Conservation (phyloP, 768 basidiomycete genomes). For the Termitomyces sp. region DNA sequence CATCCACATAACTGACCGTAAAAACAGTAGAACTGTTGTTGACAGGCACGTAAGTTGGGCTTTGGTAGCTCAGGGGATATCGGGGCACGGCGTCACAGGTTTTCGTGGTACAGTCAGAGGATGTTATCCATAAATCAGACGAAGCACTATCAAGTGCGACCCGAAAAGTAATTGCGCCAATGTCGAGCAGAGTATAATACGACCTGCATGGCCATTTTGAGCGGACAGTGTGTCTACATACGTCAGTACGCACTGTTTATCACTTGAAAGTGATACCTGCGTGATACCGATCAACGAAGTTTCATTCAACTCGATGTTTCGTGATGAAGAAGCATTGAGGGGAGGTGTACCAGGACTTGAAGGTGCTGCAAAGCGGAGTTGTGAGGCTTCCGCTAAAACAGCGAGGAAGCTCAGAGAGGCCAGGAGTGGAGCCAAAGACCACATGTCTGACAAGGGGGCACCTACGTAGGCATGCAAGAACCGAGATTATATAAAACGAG, state of each 20-base stretch:
- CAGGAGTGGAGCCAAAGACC: slow-evolving; percentile 10
- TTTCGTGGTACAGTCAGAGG: slow-evolving; percentile 54
- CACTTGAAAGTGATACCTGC: slow-evolving; percentile 37
- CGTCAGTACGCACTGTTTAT: slow-evolving; percentile 34
- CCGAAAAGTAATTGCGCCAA: slow-evolving; percentile 62
- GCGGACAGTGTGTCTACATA: slow-evolving; percentile 2
- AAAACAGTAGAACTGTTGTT: slow-evolving; percentile 60
- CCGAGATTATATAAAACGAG: neutral
- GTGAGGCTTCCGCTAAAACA: slow-evolving; percentile 14
- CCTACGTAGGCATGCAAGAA: slow-evolving; percentile 13
- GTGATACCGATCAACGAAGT: slow-evolving; percentile 35
- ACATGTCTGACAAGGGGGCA: slow-evolving; percentile 6
- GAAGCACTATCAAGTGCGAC: slow-evolving; percentile 74
- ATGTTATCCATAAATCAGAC: slow-evolving; percentile 65
- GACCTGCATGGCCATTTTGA: slow-evolving; percentile 38
- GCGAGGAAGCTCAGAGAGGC: slow-evolving; percentile 5
- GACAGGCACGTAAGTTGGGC: slow-evolving; percentile 58
- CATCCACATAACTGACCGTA: slow-evolving; percentile 59
- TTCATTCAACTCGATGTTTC: slow-evolving; percentile 22
- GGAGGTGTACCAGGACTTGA: slow-evolving; percentile 26
- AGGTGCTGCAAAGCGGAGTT: slow-evolving; percentile 17
- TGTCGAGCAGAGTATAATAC: slow-evolving; percentile 57
- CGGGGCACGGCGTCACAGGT: slow-evolving; percentile 56
- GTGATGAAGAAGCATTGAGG: slow-evolving; percentile 15
- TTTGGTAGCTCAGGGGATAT: slow-evolving; percentile 65